Percentiles rank a stretch among this genome's conserved stretches.
These are phyloP conservation scores for Vitis labrusca DNA, from an alignment of 164 flowering plant genomes.

Conservation along the genomic window DNA sequence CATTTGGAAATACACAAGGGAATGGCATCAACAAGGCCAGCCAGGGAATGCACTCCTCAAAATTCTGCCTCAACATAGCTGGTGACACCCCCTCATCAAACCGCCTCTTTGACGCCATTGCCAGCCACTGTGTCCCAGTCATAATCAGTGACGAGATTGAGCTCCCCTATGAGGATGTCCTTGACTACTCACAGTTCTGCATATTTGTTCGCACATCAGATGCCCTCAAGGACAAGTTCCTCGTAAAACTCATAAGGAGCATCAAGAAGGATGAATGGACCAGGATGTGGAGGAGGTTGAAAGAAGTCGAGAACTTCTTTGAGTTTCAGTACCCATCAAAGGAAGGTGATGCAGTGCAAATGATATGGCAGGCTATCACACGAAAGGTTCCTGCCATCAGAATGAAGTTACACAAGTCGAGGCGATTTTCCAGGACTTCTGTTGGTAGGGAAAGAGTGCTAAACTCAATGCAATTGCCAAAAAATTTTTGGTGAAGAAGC, in stretches of 20 bases:
- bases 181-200: slow-evolving; percentile 82
- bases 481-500: slow-evolving; percentile 28
- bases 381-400: slow-evolving; percentile 55
- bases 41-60: slow-evolving; percentile 77
- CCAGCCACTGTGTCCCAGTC: slow-evolving; percentile 89
- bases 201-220: slow-evolving; percentile 70
- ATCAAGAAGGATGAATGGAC: slow-evolving; percentile 73
- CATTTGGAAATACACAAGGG: slow-evolving; percentile 64
- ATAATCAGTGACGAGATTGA: slow-evolving; percentile 86
- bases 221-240: slow-evolving; percentile 57
- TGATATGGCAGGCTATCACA: slow-evolving; percentile 84
- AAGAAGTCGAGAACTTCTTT: slow-evolving; percentile 52
- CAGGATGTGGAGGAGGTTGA: slow-evolving; percentile 59
- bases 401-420: slow-evolving; percentile 46
- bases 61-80: slow-evolving; percentile 88
- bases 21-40: slow-evolving; percentile 57
- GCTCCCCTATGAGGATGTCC: slow-evolving; percentile 86
- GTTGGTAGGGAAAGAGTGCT: slow-evolving; percentile 5
- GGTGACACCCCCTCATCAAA: slow-evolving; percentile 95
- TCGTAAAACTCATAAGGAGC: slow-evolving; percentile 53
- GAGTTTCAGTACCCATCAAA: slow-evolving; percentile 71
- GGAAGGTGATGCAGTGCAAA: slow-evolving; percentile 75
- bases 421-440: slow-evolving; percentile 30
- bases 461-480: slow-evolving; percentile 17
- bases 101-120: slow-evolving; percentile 86